Evolutionary conservation across 2,329 filamentous ascomycete genomes (phyloP).

Genomic region (Passalora sequoiae): DNA sequence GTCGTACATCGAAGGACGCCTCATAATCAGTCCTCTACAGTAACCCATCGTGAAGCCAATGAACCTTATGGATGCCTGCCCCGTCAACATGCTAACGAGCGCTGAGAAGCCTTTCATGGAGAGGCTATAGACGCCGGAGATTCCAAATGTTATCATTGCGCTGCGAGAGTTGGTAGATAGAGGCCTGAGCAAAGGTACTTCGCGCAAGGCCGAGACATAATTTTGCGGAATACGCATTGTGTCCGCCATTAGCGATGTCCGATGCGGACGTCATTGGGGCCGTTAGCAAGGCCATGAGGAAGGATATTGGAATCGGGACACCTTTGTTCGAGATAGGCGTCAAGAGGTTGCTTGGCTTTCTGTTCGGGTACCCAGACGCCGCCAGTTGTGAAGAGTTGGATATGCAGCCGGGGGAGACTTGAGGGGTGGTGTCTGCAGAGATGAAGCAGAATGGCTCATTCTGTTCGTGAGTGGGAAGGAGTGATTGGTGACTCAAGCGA

Average conservation of each 20-base stretch:
- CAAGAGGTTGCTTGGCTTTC: slow-evolving; percentile 8
- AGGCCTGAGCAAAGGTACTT: slow-evolving; percentile 21
- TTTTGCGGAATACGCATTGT: slow-evolving; percentile 29
- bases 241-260: slow-evolving; percentile 19
- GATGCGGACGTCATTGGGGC: slow-evolving; percentile 22
- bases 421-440: slow-evolving; percentile 11
- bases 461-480: too few species aligned
- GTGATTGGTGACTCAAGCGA: too few species aligned
- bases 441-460: slow-evolving; percentile 17
- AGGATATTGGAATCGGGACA: slow-evolving; percentile 21
- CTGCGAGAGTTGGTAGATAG: slow-evolving; percentile 28
- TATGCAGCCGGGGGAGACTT: slow-evolving; percentile 11
- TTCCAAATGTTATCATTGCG: slow-evolving; percentile 26
- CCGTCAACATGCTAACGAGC: slow-evolving; percentile 18
- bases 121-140: slow-evolving; percentile 10
- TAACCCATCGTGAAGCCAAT: slow-evolving; percentile 37
- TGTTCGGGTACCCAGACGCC: slow-evolving; percentile 2
- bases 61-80: slow-evolving; percentile 34
- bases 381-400: background rate
- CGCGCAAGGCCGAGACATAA: slow-evolving; percentile 28
- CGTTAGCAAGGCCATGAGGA: slow-evolving; percentile 23
- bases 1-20: slow-evolving; percentile 34
- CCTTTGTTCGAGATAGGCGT: slow-evolving; percentile 21
- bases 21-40: slow-evolving; percentile 32
- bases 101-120: slow-evolving; percentile 22